Evolutionary conservation across 805 yeast species (phyloP).

Genomic region (Metschnikowia kunwiensis): DNA sequence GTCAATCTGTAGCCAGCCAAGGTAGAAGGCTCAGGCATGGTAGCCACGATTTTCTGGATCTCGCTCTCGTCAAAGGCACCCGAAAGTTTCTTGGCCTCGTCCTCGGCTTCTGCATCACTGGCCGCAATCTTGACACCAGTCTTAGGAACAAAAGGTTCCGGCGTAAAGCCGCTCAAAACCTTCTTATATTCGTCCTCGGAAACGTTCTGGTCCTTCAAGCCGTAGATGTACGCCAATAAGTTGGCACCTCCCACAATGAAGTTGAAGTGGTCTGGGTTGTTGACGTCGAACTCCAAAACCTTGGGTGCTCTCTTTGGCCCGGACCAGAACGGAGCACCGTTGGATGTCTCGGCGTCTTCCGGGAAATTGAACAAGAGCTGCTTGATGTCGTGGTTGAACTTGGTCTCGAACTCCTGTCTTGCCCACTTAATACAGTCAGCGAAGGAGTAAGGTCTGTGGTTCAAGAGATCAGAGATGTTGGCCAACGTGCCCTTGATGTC

Average conservation of each 20-base stretch:
- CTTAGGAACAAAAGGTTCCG: constrained; percentile 66
- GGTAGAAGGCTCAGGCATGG: constrained; percentile 84
- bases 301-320: constrained; percentile 96
- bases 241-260: constrained; percentile 89
- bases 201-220: constrained; percentile 72
- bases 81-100: constrained; percentile 50
- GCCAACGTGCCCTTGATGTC: constrained; percentile 86
- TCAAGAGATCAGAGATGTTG: constrained; percentile 71
- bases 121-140: constrained; percentile 78
- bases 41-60: constrained; percentile 63
- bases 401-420: constrained; percentile 78
- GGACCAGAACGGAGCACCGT: constrained; percentile 95
- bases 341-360: constrained; percentile 82
- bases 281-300: constrained; percentile 74
- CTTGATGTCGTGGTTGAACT: constrained; percentile 79
- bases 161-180: constrained; percentile 47
- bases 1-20: constrained; percentile 82
- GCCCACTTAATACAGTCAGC: constrained; percentile 98
- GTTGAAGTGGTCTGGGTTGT: constrained; percentile 73
- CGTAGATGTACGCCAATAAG: constrained; percentile 85
- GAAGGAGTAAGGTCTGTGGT: constrained; percentile 80
- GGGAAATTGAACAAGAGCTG: constrained; percentile 96
- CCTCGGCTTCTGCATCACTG: constrained; percentile 84
- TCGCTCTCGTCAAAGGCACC: constrained; percentile 56
- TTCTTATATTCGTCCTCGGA: constrained; percentile 51